Conservation (phyloP, 768 basidiomycete genomes). For the Serendipita indica region DNA sequence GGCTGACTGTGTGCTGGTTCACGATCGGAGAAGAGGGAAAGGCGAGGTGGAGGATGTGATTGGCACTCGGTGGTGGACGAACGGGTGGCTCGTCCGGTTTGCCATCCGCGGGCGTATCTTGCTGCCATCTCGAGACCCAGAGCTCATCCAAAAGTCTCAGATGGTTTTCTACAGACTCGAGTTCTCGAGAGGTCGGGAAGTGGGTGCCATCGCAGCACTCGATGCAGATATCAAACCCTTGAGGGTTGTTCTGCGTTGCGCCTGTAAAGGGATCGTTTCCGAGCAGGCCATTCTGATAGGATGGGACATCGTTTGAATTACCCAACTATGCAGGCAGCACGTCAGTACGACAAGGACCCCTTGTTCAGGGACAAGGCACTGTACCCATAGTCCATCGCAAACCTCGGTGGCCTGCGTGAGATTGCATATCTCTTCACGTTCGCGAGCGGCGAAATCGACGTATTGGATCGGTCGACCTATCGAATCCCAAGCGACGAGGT, state of each 20-base stretch:
- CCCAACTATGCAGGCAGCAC: slow-evolving; percentile 44
- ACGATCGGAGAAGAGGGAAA: slow-evolving; percentile 33
- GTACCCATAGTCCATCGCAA: slow-evolving; percentile 22
- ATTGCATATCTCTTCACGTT: slow-evolving; percentile 82
- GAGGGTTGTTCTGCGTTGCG: slow-evolving; percentile 29
- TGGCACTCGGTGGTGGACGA: slow-evolving; percentile 15
- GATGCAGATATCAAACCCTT: slow-evolving; percentile 71
- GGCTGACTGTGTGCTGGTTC: slow-evolving; percentile 45
- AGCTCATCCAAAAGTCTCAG: slow-evolving; percentile 45
- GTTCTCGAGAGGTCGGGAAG: slow-evolving; percentile 49
- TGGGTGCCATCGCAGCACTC: slow-evolving; percentile 75
- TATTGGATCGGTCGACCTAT: slow-evolving; percentile 18
- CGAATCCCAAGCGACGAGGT: slow-evolving; percentile 23
- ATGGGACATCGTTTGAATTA: slow-evolving; percentile 63
- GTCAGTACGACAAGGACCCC: neutral
- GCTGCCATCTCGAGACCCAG: slow-evolving; percentile 36
- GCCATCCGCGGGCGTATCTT: slow-evolving; percentile 17
- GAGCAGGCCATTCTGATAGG: neutral
- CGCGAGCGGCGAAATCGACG: slow-evolving; percentile 67
- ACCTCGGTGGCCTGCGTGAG: slow-evolving; percentile 75
- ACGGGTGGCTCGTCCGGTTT: slow-evolving; percentile 16
- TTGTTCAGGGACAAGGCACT: neutral
- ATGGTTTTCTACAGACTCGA: slow-evolving; percentile 66
- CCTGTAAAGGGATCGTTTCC: slow-evolving; percentile 25
- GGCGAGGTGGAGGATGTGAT: slow-evolving; percentile 15